Percentiles rank a stretch among this genome's conserved stretches.
Evolutionary conservation across 306 rosid genomes (phyloP).

Genomic region (Begonia peltatifolia): DNA sequence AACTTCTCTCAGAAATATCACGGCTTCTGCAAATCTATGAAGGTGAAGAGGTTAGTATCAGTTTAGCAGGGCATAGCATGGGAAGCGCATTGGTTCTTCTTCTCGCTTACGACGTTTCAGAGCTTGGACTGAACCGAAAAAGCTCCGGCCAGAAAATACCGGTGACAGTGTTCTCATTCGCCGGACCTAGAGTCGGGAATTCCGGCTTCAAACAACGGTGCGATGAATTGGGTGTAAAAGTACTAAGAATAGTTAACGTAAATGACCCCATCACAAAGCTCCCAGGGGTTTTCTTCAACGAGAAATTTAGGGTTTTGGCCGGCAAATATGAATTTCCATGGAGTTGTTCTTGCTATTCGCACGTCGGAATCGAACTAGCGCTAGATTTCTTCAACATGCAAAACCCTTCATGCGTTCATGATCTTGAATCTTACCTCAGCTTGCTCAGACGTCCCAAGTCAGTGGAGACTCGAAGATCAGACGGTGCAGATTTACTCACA

Average conservation of each 20-base stretch:
- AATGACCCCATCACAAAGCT: conserved; percentile 49
- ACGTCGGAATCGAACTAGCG: conserved; percentile 40
- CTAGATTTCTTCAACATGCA: conserved; percentile 67
- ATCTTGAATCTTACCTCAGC: conserved; percentile 50
- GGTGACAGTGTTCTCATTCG: conserved; percentile 37
- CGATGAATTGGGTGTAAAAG: conserved; percentile 57
- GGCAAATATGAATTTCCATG: conserved; percentile 56
- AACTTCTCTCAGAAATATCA: conserved; percentile 34
- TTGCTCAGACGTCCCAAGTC: conserved; percentile 27
- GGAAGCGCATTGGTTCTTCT: conserved; percentile 43
- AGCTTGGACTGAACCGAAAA: conserved; percentile 21
- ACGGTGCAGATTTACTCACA: conserved; percentile 14
- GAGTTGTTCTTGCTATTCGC: conserved; percentile 70
- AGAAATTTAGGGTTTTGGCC: conserved; percentile 27
- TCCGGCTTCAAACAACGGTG: conserved; percentile 44
- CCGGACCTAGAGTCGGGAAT: conserved; percentile 62
- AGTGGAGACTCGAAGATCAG: conserved; percentile 5
- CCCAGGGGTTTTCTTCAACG: conserved; percentile 53
- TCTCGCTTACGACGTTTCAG: conserved; percentile 56
- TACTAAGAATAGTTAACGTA: conserved; percentile 37
- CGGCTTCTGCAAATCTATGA: conserved; percentile 32
- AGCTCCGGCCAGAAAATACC: conserved; percentile 13
- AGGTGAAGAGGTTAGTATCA: conserved; percentile 42
- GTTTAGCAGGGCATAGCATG: conserved; percentile 57
- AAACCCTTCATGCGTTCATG: conserved; percentile 91